phyloP scores from a whole-genome alignment of 495 filamentous ascomycete genomes.

The Cercophora scortea region DNA sequence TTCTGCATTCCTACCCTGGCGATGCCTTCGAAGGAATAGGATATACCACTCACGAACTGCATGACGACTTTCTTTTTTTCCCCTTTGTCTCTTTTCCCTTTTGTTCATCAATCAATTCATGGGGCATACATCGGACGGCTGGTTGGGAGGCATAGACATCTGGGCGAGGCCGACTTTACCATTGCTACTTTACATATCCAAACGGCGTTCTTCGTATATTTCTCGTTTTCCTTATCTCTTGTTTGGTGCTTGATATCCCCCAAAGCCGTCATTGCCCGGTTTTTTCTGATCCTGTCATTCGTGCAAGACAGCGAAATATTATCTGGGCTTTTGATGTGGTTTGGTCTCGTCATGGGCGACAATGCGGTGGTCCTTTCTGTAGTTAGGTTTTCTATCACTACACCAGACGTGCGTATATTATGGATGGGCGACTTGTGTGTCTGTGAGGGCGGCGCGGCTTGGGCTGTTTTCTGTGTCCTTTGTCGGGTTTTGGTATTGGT shows the following conservation, averaged over 20 bases:
- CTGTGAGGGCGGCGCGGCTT: too few species aligned
- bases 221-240: background rate
- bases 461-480: too few species aligned
- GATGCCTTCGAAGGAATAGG: background rate
- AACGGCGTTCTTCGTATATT: too few species aligned
- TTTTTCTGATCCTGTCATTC: background rate
- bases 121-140: background rate
- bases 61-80: background rate
- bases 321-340: background rate
- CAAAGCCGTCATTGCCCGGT: background rate
- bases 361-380: background rate
- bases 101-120: background rate
- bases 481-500: too few species aligned
- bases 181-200: too few species aligned
- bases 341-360: background rate
- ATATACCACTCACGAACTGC: background rate
- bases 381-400: background rate
- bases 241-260: background rate
- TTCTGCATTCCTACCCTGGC: too few species aligned
- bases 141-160: background rate
- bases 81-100: background rate
- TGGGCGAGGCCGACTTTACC: too few species aligned
- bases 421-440: too few species aligned
- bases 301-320: background rate
- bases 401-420: background rate